A percentile compares a stretch with the other conserved stretches of the same genome.
These are phyloP conservation scores for Byssochlamys sp. DNA, from an alignment of 2,329 filamentous ascomycete species.

Conservation along the genomic window DNA sequence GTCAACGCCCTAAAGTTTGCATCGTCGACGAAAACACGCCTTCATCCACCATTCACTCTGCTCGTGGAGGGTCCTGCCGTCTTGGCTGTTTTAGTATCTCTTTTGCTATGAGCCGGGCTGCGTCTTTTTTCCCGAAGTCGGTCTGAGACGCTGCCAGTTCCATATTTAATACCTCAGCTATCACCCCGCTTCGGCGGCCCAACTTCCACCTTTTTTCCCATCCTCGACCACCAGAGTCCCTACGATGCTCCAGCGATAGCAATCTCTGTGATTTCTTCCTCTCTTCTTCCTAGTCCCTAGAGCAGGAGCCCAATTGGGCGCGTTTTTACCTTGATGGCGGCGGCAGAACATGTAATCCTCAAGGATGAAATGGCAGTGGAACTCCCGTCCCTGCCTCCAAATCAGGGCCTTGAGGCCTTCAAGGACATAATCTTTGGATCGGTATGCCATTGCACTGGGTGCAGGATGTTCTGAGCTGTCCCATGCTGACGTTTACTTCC, in stretches of 20 bases:
- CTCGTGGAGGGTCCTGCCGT: background rate
- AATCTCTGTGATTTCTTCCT: constrained; percentile 1
- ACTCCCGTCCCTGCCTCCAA: constrained; percentile 29
- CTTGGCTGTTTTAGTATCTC: background rate
- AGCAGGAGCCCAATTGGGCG: constrained; percentile 1
- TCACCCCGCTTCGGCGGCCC: background rate
- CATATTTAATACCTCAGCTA: constrained; percentile 1
- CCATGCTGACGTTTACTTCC: constrained; percentile 1
- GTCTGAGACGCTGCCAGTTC: background rate
- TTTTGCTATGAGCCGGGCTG: background rate
- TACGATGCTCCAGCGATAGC: constrained; percentile 23
- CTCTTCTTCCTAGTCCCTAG: constrained; percentile 2
- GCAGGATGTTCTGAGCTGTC: background rate
- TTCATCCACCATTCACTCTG: background rate
- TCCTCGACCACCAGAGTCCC: background rate
- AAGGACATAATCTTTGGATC: constrained; percentile 88
- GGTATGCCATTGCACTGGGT: constrained; percentile 39
- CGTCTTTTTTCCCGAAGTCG: background rate
- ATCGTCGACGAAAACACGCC: background rate
- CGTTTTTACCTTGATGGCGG: constrained; percentile 23
- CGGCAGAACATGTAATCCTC: constrained; percentile 27
- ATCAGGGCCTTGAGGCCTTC: constrained; percentile 56
- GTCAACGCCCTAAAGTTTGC: background rate
- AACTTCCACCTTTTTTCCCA: background rate
- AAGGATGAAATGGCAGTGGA: constrained; percentile 33